Evolutionary conservation across 2,329 filamentous ascomycete genomes (phyloP), one percentile per base, ranked within the genome.

Genomic region (Cephalotrichum gorgonifer): DNA sequence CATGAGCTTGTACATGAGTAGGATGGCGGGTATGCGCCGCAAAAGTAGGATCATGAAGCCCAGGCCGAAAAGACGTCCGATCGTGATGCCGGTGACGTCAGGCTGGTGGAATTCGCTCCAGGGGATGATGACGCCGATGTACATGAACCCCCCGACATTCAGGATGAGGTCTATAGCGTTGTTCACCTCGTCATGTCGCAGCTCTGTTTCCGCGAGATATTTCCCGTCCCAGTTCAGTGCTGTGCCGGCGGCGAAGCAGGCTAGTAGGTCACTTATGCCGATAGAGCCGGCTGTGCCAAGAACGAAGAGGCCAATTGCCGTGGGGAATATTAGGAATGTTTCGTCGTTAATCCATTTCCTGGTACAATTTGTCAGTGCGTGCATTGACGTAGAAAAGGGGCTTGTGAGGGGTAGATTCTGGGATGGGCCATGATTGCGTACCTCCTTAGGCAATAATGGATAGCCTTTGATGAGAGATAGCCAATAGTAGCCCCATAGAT

Each of bases 181-280:
- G 57, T 81, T 81, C 54, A 81, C 76, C 43, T 79, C 75, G 50
- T 82, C 79, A 54, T 80, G 76, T n/a, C n/a, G n/a, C n/a, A n/a
- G n/a, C 49, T 77, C 67, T 0, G 73, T 69, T 57, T 81, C 78
- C 3, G 66, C 65, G 2, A 79, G 72, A 55, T 75, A 82, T 17
- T 70, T 57, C 3, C 78, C 78, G 49, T 81, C 74, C 79, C 79
- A 83, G 60, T 81, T 83, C 43, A 83, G 62, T 8, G 71, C 70
- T 55, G 70, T 75, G 6, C 79, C 79, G 0, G 79, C 78, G 3
- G 76, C 67, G 50, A 81, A 81, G 57, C 77, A 82, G 3, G 78
- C 77, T 2, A 83, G 66, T 0, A 80, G 70, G 52, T 82, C 79
- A 49, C 81, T 76, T 0, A 75, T 77, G 14, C 78, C 78, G 15